Conservation (phyloP, 495 filamentous ascomycete species). For the Evernia prunastri region DNA sequence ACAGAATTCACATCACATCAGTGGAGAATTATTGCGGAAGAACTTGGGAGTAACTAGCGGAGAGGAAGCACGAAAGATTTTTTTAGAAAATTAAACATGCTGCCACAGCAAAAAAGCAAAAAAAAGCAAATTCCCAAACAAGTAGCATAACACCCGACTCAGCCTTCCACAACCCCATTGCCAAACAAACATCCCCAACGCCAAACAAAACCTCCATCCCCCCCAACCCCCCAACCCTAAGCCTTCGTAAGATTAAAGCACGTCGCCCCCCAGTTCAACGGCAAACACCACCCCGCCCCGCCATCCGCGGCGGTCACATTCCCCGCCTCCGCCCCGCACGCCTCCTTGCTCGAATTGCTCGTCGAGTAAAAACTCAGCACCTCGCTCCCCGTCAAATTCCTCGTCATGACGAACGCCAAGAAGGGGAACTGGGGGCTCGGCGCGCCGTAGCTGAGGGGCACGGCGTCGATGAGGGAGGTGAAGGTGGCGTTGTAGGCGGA, state of each 20-base stretch:
- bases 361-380: neutral
- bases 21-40: too few relatives aligned
- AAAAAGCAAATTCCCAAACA: too few relatives aligned
- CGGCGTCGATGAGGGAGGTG: neutral
- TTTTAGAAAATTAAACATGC: too few relatives aligned
- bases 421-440: neutral
- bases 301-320: neutral
- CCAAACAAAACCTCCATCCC: neutral
- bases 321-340: neutral
- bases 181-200: neutral
- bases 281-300: neutral
- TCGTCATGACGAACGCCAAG: neutral
- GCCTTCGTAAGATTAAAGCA: neutral
- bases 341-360: neutral
- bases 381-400: neutral
- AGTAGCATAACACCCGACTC: too few relatives aligned
- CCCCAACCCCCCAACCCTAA: neutral
- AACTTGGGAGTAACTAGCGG: too few relatives aligned
- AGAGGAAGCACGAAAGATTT: too few relatives aligned
- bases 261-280: neutral
- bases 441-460: neutral
- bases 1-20: too few relatives aligned
- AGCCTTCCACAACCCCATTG: too few relatives aligned
- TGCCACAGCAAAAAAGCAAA: too few relatives aligned
- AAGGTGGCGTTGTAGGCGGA: neutral